Percentiles rank a stretch among this genome's conserved stretches.
Evolutionary conservation across 2,329 filamentous ascomycete species (phyloP).

Genomic region (Pseudogymnoascus sp.): DNA sequence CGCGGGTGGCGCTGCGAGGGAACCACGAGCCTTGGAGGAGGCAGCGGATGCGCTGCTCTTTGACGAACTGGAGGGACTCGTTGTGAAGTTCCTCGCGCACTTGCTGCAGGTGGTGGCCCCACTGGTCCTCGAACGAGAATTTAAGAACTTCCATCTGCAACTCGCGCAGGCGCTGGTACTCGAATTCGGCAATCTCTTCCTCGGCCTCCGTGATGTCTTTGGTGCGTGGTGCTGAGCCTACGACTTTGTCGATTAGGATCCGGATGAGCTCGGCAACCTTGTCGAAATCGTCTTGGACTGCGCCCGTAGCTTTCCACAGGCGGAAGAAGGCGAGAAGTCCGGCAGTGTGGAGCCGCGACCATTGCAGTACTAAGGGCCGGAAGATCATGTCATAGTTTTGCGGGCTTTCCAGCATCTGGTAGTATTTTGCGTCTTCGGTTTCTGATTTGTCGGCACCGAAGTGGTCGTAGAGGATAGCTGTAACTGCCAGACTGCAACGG

Average conservation of each 20-base stretch:
- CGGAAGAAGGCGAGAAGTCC: constrained; percentile 81
- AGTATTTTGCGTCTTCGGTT: constrained; percentile 66
- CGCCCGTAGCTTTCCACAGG: constrained; percentile 84
- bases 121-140: constrained; percentile 85
- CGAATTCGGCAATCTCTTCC: constrained; percentile 78
- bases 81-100: constrained; percentile 86
- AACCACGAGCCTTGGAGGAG: constrained; percentile 90
- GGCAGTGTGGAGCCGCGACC: constrained; percentile 82
- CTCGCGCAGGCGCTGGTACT: constrained; percentile 67
- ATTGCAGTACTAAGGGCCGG: constrained; percentile 79
- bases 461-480: constrained; percentile 83
- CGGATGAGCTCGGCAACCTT: constrained; percentile 88
- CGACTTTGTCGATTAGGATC: constrained; percentile 81
- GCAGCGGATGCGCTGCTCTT: constrained; percentile 89
- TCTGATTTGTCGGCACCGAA: constrained; percentile 88
- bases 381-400: constrained; percentile 81
- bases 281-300: constrained; percentile 77
- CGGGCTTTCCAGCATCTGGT: constrained; percentile 63
- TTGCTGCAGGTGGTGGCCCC: constrained; percentile 81
- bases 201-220: constrained; percentile 83
- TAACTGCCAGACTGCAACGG: constrained; percentile 76
- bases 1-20: constrained; percentile 33
- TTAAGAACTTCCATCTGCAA: constrained; percentile 91
- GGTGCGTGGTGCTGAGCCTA: constrained; percentile 71
- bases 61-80: constrained; percentile 91